A percentile compares a stretch with the other conserved stretches of the same genome.
Conservation (phyloP, 495 filamentous ascomycete species). For the Penicillium bovifimosum region DNA sequence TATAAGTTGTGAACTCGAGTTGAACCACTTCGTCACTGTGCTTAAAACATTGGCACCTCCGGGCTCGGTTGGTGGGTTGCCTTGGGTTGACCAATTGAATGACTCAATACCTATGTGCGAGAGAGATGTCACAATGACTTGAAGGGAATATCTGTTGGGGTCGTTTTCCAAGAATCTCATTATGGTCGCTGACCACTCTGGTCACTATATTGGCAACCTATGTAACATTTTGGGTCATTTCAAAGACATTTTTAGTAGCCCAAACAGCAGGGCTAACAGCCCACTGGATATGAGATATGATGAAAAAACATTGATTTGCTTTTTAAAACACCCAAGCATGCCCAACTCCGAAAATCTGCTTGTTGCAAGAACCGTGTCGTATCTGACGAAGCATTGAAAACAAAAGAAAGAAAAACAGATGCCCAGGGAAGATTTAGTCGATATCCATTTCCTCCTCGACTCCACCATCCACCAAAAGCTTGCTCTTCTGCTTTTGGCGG, state of each 20-base stretch:
- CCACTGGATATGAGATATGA: constrained; percentile 18
- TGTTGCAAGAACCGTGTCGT: constrained; percentile 24
- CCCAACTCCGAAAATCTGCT: constrained; percentile 24
- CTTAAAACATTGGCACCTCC: no score
- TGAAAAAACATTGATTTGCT: constrained; percentile 29
- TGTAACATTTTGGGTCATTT: constrained; percentile 7
- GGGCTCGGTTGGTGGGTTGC: no score
- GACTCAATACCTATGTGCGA: no score
- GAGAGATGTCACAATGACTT: no score
- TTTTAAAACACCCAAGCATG: constrained; percentile 30
- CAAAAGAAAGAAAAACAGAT: constrained; percentile 7
- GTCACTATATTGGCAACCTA: constrained; percentile 7
- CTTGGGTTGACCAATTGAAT: no score
- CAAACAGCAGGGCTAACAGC: constrained; percentile 2
- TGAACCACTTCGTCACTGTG: no score
- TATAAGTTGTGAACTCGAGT: no score
- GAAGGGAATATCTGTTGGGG: not conserved
- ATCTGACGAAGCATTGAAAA: constrained; percentile 23
- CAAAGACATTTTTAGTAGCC: constrained; percentile 5
- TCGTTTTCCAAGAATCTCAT: constrained; percentile 7
- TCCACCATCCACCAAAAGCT: constrained; percentile 59
- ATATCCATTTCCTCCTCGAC: constrained; percentile 67
- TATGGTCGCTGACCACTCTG: constrained; percentile 2
- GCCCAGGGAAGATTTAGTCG: constrained; percentile 45
- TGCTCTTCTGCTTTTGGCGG: constrained; percentile 55